Conservation (phyloP, 1,284 basidiomycete genomes). For the Dichomitus squalens region DNA sequence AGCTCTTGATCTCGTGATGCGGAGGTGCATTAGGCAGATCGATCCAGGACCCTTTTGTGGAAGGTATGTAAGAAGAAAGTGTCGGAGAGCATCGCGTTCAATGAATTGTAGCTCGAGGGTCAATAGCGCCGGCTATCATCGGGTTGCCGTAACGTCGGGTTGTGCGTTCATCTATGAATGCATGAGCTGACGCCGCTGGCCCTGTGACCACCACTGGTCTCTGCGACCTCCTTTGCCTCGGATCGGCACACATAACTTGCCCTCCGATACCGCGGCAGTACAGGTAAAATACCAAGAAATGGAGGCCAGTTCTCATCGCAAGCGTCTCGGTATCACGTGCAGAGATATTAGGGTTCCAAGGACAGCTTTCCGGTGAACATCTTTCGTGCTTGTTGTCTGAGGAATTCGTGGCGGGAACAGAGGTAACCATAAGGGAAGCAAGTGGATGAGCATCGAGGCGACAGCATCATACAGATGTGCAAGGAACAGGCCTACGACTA, state of each 20-base stretch:
- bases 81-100: background rate
- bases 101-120: background rate
- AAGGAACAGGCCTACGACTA: background rate
- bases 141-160: slow-evolving; percentile 23
- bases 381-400: no score
- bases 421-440: no score
- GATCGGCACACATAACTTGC: slow-evolving; percentile 3
- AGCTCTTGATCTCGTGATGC: background rate
- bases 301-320: background rate
- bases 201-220: background rate
- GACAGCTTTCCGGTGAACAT: background rate
- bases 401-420: background rate
- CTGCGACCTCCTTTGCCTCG: background rate
- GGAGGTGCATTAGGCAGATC: background rate
- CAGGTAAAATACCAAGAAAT: background rate
- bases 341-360: slow-evolving; percentile 6
- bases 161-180: no score
- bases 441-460: background rate
- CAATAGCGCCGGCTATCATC: slow-evolving; percentile 6
- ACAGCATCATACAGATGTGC: background rate
- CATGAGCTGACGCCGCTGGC: background rate
- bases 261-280: slow-evolving; percentile 12
- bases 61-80: slow-evolving; percentile 3
- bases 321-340: background rate
- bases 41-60: slow-evolving; percentile 2